Percentiles rank a stretch among this genome's conserved stretches.
These are phyloP conservation scores for Malassezia caprae DNA, from an alignment of 1,284 basidiomycete species.

Conservation along the genomic window DNA sequence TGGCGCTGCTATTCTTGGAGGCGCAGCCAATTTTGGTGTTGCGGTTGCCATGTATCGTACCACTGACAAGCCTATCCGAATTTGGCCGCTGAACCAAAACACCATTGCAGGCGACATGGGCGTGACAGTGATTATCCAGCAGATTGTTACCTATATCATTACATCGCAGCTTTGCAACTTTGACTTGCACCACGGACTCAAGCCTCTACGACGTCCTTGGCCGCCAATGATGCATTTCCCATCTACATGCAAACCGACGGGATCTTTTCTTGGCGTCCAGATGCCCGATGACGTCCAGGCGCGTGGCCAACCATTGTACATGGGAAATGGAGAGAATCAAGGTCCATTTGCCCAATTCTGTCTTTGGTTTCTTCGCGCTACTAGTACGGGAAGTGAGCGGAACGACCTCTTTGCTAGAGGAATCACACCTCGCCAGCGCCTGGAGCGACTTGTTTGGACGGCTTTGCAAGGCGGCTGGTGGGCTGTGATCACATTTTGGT, in stretches of 20 bases:
- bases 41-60: slow-evolving; percentile 31
- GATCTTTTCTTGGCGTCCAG: slow-evolving; percentile 25
- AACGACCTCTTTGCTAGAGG: slow-evolving; percentile 29
- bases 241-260: slow-evolving; percentile 21
- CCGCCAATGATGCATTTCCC: slow-evolving; percentile 38
- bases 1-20: slow-evolving; percentile 15
- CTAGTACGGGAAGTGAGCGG: slow-evolving; percentile 30
- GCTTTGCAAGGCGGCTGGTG: slow-evolving; percentile 36
- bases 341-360: slow-evolving; percentile 18
- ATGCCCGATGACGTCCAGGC: slow-evolving; percentile 23
- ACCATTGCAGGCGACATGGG: slow-evolving; percentile 45
- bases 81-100: slow-evolving; percentile 34
- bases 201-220: slow-evolving; percentile 30
- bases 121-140: slow-evolving; percentile 41
- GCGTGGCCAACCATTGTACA: slow-evolving; percentile 15
- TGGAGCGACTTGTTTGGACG: slow-evolving; percentile 36
- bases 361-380: slow-evolving; percentile 34
- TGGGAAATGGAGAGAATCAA: slow-evolving; percentile 25
- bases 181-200: slow-evolving; percentile 31
- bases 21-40: slow-evolving; percentile 42
- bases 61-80: slow-evolving; percentile 15
- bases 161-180: slow-evolving; percentile 31
- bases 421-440: slow-evolving; percentile 26
- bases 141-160: slow-evolving; percentile 38
- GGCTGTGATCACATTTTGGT: slow-evolving; percentile 34